phyloP scores from a whole-genome alignment of 2,329 filamentous ascomycete species.

The Gnomoniopsis smithogilvyi region DNA sequence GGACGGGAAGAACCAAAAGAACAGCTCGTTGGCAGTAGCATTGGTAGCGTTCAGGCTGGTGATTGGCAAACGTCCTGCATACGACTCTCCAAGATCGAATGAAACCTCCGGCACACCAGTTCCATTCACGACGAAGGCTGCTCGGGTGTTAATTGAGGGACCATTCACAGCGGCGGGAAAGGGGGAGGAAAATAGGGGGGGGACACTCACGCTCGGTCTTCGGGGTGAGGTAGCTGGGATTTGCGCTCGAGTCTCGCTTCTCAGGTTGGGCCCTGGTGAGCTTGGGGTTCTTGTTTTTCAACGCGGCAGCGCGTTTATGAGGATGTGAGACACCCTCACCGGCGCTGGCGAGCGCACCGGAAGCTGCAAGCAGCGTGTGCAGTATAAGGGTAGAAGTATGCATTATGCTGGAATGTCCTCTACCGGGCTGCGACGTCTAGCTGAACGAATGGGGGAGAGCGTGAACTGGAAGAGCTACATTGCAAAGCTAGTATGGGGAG shows the following conservation, averaged over 20 bases:
- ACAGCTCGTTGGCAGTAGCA: slow-evolving; percentile 44
- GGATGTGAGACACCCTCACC: not conserved
- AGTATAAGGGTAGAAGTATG: not conserved
- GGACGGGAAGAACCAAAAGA: slow-evolving; percentile 67
- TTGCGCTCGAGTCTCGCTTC: not conserved
- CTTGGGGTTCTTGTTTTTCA: not conserved
- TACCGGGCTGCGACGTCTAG: not conserved
- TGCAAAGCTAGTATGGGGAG: not conserved
- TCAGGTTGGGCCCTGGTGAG: not conserved
- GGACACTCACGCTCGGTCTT: slow-evolving; percentile 10
- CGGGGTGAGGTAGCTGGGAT: slow-evolving; percentile 2
- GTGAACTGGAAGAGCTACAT: not conserved
- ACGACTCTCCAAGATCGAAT: slow-evolving; percentile 67
- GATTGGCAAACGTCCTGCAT: slow-evolving; percentile 62
- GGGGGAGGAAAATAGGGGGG: not conserved
- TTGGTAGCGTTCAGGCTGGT: slow-evolving; percentile 32
- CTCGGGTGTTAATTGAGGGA: not conserved
- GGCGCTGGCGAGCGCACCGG: not conserved
- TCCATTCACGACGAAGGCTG: slow-evolving; percentile 64
- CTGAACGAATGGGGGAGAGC: not conserved
- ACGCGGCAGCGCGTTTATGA: not conserved
- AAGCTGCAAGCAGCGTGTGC: not conserved
- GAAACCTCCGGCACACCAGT: slow-evolving; percentile 62
- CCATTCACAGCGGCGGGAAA: too few species aligned
- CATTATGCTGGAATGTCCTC: not conserved